These are phyloP conservation scores for Vanilla planifolia DNA, from an alignment of 106 monocot genomes.

Conservation along the genomic window DNA sequence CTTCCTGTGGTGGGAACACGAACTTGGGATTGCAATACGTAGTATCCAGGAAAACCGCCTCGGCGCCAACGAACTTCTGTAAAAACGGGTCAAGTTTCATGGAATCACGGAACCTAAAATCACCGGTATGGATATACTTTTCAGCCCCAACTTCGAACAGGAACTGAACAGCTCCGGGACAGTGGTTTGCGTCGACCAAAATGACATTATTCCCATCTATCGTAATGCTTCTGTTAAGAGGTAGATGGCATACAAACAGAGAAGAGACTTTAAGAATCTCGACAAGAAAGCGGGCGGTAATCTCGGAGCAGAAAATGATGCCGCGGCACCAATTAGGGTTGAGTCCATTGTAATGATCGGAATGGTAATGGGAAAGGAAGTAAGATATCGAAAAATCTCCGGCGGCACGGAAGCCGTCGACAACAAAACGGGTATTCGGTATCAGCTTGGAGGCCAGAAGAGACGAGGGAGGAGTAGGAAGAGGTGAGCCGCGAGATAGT, in stretches of 20 bases:
- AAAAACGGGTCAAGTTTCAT: conserved; percentile 60
- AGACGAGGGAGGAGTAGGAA: conserved; percentile 42
- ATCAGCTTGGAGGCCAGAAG: conserved; percentile 54
- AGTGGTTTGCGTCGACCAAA: conserved; percentile 81
- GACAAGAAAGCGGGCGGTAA: conserved; percentile 59
- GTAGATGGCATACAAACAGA: conserved; percentile 43
- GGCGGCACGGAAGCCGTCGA: conserved; percentile 66
- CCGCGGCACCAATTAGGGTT: conserved; percentile 56
- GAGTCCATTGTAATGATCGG: conserved; percentile 85
- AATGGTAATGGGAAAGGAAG: conserved; percentile 96
- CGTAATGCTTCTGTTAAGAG: conserved; percentile 24
- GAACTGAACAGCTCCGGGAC: conserved; percentile 90
- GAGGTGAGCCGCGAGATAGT: conserved; percentile 29
- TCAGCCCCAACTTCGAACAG: conserved; percentile 37
- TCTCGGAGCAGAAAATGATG: conserved; percentile 70
- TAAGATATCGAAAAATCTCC: conserved; percentile 85
- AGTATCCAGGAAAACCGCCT: conserved; percentile 85
- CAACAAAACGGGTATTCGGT: conserved; percentile 71
- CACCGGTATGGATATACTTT: conserved; percentile 87
- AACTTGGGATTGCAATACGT: conserved; percentile 93
- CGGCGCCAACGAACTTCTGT: conserved; percentile 55
- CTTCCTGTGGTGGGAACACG: conserved; percentile 69
- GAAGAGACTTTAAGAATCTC: conserved; percentile 44
- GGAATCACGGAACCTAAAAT: conserved; percentile 62
- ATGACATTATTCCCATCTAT: conserved; percentile 74